Conservation (phyloP, 257 asterid genomes). For the Paraleonurus japonicus region DNA sequence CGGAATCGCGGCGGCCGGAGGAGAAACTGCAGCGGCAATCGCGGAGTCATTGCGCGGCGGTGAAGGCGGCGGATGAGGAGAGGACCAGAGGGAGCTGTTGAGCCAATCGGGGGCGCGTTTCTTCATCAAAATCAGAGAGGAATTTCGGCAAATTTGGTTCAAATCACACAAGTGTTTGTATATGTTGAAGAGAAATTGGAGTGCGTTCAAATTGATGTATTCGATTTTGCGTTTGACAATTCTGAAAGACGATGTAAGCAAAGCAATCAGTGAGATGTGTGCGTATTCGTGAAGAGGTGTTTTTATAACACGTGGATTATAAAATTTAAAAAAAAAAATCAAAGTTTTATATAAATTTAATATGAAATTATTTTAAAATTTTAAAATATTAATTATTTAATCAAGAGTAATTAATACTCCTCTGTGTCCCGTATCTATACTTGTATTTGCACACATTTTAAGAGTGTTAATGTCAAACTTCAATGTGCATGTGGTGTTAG, state of each 20-base stretch:
- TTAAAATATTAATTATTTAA: no score
- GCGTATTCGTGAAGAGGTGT: no score
- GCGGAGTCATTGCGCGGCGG: constrained; percentile 30
- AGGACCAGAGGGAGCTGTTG: constrained; percentile 75
- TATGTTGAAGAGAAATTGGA: not conserved
- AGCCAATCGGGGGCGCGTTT: constrained; percentile 77
- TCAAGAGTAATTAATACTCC: no score
- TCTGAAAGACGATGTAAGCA: not conserved
- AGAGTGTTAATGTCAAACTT: no score
- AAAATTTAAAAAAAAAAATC: no score
- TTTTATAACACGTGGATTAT: no score
- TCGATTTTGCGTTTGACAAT: not conserved
- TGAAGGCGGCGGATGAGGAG: constrained; percentile 31
- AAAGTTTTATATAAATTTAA: no score
- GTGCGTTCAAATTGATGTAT: not conserved
- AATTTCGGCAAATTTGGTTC: not conserved
- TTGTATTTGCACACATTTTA: no score
- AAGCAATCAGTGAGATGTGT: not conserved
- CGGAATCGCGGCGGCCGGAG: constrained; percentile 34
- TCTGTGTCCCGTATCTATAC: no score
- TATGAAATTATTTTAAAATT: no score
- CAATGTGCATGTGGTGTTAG: no score
- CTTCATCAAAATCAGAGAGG: constrained; percentile 29
- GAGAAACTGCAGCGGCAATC: constrained; percentile 33
- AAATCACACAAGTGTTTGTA: not conserved